phyloP scores from a whole-genome alignment of 1,284 basidiomycete species.

The Cryptococcus sp. region DNA sequence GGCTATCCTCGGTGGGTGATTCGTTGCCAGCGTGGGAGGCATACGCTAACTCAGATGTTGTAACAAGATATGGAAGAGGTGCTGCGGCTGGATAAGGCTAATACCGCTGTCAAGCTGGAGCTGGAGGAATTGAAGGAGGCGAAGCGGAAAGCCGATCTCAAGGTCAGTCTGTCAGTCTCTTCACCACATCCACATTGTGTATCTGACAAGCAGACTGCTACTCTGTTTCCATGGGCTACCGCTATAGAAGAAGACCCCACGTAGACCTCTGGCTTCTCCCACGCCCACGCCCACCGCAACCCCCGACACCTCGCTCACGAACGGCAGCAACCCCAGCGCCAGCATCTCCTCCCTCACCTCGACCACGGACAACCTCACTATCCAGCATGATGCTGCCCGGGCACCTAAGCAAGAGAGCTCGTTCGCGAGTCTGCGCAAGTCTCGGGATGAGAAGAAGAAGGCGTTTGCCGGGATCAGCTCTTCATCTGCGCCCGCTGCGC shows the following conservation, averaged over 20 bases:
- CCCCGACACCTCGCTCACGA: no score
- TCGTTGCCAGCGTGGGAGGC: no score
- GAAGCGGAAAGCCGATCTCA: constrained; percentile 3
- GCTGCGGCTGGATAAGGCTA: constrained; percentile 28
- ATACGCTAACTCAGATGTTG: no score
- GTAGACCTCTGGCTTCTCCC: constrained; percentile 12
- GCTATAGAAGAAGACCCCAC: constrained; percentile 1
- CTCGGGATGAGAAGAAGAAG: constrained; percentile 21
- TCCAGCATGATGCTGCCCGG: no score
- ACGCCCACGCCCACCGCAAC: no score
- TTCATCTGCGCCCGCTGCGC: no score
- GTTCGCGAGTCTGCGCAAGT: constrained; percentile 29
- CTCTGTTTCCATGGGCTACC: no score
- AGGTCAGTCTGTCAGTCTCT: constrained; percentile 5
- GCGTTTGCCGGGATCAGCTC: constrained; percentile 7
- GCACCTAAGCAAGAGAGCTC: constrained; percentile 5
- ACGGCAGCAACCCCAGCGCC: no score
- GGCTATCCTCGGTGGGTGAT: constrained; percentile 31
- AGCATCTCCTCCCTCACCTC: no score
- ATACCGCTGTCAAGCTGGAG: constrained; percentile 33
- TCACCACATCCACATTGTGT: no score
- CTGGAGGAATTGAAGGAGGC: constrained; percentile 26
- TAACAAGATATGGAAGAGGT: constrained; percentile 31
- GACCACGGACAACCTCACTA: no score
- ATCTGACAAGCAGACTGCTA: no score